Conservation (phyloP, 2,329 filamentous ascomycete genomes). For the Calonectria pteridis region DNA sequence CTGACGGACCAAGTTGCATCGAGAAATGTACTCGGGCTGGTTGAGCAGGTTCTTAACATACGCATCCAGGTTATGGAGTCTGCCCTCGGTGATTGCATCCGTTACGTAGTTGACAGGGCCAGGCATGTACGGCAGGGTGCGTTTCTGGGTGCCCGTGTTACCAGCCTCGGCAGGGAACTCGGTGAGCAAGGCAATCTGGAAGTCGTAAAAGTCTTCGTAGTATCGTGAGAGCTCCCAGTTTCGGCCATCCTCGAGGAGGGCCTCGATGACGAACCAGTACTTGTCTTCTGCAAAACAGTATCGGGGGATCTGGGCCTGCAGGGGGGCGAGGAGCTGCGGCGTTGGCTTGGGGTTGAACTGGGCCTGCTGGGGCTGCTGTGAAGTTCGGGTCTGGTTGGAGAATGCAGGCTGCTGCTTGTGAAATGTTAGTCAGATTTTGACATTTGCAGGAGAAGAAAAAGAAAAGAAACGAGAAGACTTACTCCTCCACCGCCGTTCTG, state of each 20-base stretch:
- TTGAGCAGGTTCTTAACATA: constrained; percentile 93
- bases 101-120: constrained; percentile 98
- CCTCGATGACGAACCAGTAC: constrained; percentile 98
- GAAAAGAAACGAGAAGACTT: constrained; percentile 23
- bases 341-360: constrained; percentile 54
- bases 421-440: background rate
- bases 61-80: constrained; percentile 91
- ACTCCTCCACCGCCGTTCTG: constrained; percentile 44
- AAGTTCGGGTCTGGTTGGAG: constrained; percentile 40
- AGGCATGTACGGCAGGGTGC: constrained; percentile 95
- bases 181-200: constrained; percentile 94
- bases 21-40: constrained; percentile 86
- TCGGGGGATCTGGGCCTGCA: constrained; percentile 86
- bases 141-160: constrained; percentile 81
- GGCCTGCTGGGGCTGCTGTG: constrained; percentile 52
- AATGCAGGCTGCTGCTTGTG: constrained; percentile 45
- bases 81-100: constrained; percentile 95
- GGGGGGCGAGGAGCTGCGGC: constrained; percentile 77
- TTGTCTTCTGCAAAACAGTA: constrained; percentile 98
- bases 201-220: constrained; percentile 99
- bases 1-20: constrained; percentile 85
- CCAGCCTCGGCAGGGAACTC: constrained; percentile 94
- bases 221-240: constrained; percentile 95
- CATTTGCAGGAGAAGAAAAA: background rate
- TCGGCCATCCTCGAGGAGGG: constrained; percentile 87